phyloP scores from a whole-genome alignment of 2,329 filamentous ascomycete species.

The Epichloe sibirici region DNA sequence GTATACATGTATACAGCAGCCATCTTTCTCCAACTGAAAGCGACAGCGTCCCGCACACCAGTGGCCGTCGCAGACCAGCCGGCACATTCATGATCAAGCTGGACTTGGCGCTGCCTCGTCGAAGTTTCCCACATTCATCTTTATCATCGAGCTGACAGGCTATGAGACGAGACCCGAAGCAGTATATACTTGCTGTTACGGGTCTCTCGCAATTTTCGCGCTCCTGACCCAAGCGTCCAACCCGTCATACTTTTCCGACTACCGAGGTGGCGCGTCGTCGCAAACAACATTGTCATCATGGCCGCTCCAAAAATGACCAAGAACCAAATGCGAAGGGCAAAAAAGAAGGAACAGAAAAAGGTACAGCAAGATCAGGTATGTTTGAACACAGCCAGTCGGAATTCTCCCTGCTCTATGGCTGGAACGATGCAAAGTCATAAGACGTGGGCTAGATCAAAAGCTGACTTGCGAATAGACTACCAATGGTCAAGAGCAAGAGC shows the following conservation, averaged over 20 bases:
- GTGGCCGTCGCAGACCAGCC: background rate
- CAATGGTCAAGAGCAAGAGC: background rate
- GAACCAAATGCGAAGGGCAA: constrained; percentile 83
- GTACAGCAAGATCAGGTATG: constrained; percentile 43
- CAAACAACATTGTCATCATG: constrained; percentile 32
- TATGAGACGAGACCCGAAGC: constrained; percentile 28
- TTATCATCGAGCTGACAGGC: background rate
- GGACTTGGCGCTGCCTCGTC: background rate
- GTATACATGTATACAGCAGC: background rate
- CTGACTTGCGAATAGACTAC: constrained; percentile 1
- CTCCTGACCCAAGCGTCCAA: constrained; percentile 22
- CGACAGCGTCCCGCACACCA: background rate
- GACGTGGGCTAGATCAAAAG: background rate
- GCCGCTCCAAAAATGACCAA: constrained; percentile 68
- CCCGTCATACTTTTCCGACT: constrained; percentile 15
- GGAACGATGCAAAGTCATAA: too few species aligned
- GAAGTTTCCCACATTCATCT: background rate
- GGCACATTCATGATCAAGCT: background rate
- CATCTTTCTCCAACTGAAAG: background rate
- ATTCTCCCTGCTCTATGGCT: background rate
- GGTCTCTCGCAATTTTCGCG: constrained; percentile 24
- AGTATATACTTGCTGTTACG: constrained; percentile 21
- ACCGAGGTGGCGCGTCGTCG: constrained; percentile 16
- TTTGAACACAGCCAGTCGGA: background rate
- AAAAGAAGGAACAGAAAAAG: constrained; percentile 89